phyloP scores from a whole-genome alignment of 2,329 filamentous ascomycete genomes.

The Macrophomina pseudophaseolina region DNA sequence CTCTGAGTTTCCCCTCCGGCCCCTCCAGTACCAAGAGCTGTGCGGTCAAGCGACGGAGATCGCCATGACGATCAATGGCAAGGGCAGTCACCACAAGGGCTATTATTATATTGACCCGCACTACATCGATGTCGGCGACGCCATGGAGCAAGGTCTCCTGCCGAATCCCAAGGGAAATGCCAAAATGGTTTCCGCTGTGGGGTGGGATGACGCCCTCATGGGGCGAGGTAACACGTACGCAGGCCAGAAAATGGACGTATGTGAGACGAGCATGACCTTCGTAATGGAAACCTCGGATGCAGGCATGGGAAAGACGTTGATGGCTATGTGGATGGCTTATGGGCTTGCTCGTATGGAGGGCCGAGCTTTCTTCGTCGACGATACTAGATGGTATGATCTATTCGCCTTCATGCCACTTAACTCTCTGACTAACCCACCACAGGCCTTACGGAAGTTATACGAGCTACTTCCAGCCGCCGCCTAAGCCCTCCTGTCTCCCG shows the following conservation, averaged over 20 bases:
- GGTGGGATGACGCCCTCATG: constrained; percentile 30
- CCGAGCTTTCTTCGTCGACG: constrained; percentile 82
- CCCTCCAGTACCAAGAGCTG: constrained; percentile 71
- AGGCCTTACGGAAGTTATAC: constrained; percentile 77
- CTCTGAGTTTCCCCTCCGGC: constrained; percentile 68
- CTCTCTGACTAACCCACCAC: constrained; percentile 2
- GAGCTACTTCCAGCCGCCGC: constrained; percentile 72
- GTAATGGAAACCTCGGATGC: constrained; percentile 76
- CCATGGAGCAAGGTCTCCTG: constrained; percentile 68
- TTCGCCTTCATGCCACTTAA: not conserved
- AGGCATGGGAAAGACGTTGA: constrained; percentile 75
- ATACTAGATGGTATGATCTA: constrained; percentile 68
- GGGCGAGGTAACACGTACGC: constrained; percentile 14
- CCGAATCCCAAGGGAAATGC: constrained; percentile 47
- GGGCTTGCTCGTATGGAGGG: constrained; percentile 76
- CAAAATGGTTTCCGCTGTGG: constrained; percentile 34
- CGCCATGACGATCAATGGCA: constrained; percentile 47
- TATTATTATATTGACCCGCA: constrained; percentile 69
- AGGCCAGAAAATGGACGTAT: constrained; percentile 58
- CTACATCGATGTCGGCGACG: constrained; percentile 77
- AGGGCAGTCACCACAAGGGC: constrained; percentile 47
- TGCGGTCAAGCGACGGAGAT: constrained; percentile 71
- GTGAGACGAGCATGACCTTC: constrained; percentile 75
- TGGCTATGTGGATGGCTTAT: constrained; percentile 84
- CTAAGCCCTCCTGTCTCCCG: constrained; percentile 68